Evolutionary conservation across 139 green algal species (phyloP), one percentile per base, ranked within the genome.

Genomic region (Micromonas pusilla): DNA sequence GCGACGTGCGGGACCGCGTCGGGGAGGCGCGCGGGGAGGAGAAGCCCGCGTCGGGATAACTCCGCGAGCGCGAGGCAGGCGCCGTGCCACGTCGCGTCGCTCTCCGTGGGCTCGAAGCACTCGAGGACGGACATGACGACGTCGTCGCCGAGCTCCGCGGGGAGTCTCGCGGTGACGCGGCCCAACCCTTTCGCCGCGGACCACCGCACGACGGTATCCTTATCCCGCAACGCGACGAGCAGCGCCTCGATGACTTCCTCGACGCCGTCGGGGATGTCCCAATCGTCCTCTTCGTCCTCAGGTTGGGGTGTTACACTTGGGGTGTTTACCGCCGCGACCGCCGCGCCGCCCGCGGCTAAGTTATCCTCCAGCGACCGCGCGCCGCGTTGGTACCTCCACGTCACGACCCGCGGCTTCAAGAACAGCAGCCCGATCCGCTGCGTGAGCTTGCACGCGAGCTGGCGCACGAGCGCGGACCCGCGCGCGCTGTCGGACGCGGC

Each of bases 201-300:
- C 94, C 94, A 98, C 20, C 95, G 84, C 70, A 98, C 95, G 20
- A 96, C 85, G 0, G 94, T 98, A 85, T 99, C 94, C 16, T 87
- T 85, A 79, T 99, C 95, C 0, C 81, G 72, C 68, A 97, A 86
- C 0, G 80, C 86, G 4, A 45, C 72, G 60, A 97, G 83, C 71
- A 97, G 82, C n/a, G 78, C 45, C 20, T 83, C 79, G 57, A 95
- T 81, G 52, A 92, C 81, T 26, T 83, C 79, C 45, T 88, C 84
- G 26, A 88, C 13, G 75, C 92, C 87, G 64, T 91, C 89, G 9
- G 80, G 83, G 21, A 92, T 83, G 53, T 94, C 85, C 26, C 83
- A 85, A 32, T 90, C 87, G n/a, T 87, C 79, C 25, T 79, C 85
- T 5, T 87, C 83, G 1, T 78, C 84, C 20, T 73, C 73, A 30